A percentile compares a stretch with the other conserved stretches of the same genome.
Evolutionary conservation across 1,139 yeast species (phyloP).

Genomic region (Kluyveromyces marxianus): DNA sequence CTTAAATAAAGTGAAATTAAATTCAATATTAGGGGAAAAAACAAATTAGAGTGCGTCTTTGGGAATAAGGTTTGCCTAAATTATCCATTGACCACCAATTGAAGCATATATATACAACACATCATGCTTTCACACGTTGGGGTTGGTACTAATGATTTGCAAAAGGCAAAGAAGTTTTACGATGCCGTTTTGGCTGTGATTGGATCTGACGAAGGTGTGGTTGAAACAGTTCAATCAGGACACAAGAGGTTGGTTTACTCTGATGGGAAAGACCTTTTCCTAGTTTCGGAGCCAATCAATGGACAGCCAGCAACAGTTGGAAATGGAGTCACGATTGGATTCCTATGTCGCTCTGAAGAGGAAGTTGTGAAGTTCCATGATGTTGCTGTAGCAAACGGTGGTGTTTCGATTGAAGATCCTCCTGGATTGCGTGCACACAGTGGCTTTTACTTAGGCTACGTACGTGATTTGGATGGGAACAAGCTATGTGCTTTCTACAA

Average conservation of each 20-base stretch:
- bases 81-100: background rate
- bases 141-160: background rate
- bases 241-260: background rate
- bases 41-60: too few relatives aligned
- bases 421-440: background rate
- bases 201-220: background rate
- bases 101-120: background rate
- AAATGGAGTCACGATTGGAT: background rate
- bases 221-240: background rate
- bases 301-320: background rate
- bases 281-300: background rate
- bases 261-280: background rate
- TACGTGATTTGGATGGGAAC: background rate
- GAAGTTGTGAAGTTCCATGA: background rate
- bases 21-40: too few relatives aligned
- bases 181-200: background rate
- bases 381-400: background rate
- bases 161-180: background rate
- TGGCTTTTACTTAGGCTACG: background rate
- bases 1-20: too few relatives aligned
- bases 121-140: background rate
- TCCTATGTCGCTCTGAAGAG: background rate
- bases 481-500: background rate
- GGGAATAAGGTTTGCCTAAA: background rate
- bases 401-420: background rate